Evolutionary conservation across 202 grass and related monocot genomes (phyloP).

Genomic region (Carex arenaria): DNA sequence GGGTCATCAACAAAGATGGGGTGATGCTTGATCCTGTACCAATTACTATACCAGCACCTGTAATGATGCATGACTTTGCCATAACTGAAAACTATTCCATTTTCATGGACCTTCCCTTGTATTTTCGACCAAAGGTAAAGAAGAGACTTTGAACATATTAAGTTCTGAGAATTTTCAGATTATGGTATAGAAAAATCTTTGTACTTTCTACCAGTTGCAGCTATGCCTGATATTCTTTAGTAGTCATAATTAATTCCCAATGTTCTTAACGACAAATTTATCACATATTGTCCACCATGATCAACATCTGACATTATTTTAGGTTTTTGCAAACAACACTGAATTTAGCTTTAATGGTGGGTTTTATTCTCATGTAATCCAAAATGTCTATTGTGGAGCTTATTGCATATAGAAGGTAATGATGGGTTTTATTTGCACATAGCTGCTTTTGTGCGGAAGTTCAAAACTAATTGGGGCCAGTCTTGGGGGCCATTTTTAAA

Average conservation of each 20-base stretch:
- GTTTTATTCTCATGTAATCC: not conserved
- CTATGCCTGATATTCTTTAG: not conserved
- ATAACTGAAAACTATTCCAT: slow-evolving; percentile 92
- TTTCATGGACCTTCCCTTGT: slow-evolving; percentile 94
- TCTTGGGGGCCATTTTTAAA: not conserved
- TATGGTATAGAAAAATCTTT: not conserved
- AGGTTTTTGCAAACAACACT: not conserved
- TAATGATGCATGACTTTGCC: slow-evolving; percentile 99
- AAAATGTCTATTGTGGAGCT: not conserved
- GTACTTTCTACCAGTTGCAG: not conserved
- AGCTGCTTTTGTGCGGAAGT: not conserved
- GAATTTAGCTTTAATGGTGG: not conserved
- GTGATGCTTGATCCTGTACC: slow-evolving; percentile 94
- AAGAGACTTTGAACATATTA: not conserved
- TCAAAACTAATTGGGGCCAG: not conserved
- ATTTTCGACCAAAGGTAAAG: slow-evolving; percentile 77
- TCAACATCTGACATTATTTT: not conserved
- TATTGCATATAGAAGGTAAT: not conserved
- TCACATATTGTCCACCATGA: not conserved
- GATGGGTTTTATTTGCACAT: not conserved
- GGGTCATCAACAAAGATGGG: slow-evolving; percentile 87
- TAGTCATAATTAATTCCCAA: not conserved
- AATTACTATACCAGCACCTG: slow-evolving; percentile 88
- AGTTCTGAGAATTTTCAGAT: not conserved
- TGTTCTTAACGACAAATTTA: not conserved